A percentile compares a stretch with the other conserved stretches of the same genome.
These are phyloP conservation scores for Acacia pycnantha DNA, from an alignment of 331 rosid genomes.

Conservation along the genomic window DNA sequence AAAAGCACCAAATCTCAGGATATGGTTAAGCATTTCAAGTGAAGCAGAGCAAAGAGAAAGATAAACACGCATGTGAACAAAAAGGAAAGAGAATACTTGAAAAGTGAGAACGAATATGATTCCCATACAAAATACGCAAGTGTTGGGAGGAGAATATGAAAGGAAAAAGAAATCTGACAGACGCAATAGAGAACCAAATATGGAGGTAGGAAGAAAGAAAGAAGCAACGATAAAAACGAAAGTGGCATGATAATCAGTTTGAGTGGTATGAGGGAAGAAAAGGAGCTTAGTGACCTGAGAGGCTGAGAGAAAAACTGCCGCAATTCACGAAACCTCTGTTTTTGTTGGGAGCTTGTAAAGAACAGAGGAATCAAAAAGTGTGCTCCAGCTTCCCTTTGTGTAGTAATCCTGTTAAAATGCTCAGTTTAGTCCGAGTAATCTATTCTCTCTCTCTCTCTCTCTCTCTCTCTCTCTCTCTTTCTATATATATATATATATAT, in stretches of 20 bases:
- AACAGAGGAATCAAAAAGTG: not conserved
- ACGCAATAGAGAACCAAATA: not conserved
- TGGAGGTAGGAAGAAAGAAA: not conserved
- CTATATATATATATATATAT: too few species aligned
- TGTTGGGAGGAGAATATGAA: not conserved
- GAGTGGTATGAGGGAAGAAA: not conserved
- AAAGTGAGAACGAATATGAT: not conserved
- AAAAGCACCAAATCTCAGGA: not conserved
- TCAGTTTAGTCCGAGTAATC: not conserved
- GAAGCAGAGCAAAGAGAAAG: not conserved
- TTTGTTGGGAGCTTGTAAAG: not conserved
- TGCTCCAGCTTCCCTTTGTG: not conserved
- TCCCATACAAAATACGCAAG: not conserved
- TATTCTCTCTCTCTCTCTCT: not conserved
- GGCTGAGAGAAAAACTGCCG: not conserved
- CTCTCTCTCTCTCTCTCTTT: too few species aligned
- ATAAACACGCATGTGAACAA: not conserved
- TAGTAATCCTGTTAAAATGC: not conserved
- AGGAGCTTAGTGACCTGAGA: not conserved
- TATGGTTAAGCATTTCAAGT: not conserved
- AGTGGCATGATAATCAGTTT: not conserved
- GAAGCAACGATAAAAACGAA: not conserved
- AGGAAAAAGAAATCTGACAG: not conserved
- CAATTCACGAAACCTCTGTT: not conserved
- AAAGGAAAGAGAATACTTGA: not conserved